Base-by-base conservation (phyloP, 805 yeast species). In the Lachancea lanzarotensis region DNA sequence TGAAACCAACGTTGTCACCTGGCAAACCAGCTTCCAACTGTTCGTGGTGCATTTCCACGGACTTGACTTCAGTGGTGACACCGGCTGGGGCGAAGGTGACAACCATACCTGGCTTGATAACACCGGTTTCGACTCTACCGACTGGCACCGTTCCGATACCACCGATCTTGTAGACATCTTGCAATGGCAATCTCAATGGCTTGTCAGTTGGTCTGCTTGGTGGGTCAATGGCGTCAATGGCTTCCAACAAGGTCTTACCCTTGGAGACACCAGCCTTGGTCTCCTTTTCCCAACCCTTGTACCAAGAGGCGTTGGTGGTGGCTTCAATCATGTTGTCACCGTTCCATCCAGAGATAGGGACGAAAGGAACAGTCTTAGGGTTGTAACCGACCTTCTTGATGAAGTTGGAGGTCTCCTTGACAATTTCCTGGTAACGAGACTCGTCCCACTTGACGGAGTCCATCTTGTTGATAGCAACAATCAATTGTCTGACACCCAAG, bases 401-500 rank as follows among this genome's bases (percentile, higher is more conserved):
- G 78, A 83, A 83, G 75, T 79, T 80, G 55, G 83, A 67, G 62
- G 86, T 76, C 74, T 84, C 88, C 78, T 80, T 81, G 69, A 72
- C 67, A 61, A 82, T 83, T 70, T 83, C 89, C 60, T 80, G 79
- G 76, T 73, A 86, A 75, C 95, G 82, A 61, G 74, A 68, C 77
- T 85, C 79, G 59, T 79, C 76, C 95, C 95, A 85, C 69, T 84
- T 82, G 68, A 82, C 88, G 70, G 93, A 81, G 79, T 85, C 95
- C 95, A 85, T 86, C 86, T 85, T 85, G 89, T 85, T 85, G 75
- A 84, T 79, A 63, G 93, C 95, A 73, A 85, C 90, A 67, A 85
- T 82, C 70, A 85, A 77, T 73, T 84, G 91, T 59, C 72, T 79
- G 57, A 85, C 93, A 77, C 95, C 95, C 64, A 86, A 78, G 69